These are phyloP conservation scores for Aspergillus haitiensis DNA, from an alignment of 495 filamentous ascomycete genomes.

Conservation along the genomic window DNA sequence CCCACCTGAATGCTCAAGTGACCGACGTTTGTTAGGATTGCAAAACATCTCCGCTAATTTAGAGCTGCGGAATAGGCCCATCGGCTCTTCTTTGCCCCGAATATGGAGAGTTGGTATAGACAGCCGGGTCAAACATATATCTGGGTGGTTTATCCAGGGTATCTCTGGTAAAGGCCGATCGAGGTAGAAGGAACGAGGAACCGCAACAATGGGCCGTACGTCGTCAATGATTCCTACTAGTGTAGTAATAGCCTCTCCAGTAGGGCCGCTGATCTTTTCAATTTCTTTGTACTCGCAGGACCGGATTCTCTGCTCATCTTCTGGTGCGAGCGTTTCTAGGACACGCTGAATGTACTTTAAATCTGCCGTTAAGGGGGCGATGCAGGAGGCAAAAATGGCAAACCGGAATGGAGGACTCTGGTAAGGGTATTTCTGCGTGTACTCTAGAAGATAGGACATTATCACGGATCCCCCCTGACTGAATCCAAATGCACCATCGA, in stretches of 20 bases:
- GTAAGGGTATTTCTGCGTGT: not conserved
- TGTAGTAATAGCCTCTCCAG: not conserved
- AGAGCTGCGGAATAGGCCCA: not conserved
- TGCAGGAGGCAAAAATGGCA: constrained; percentile 22
- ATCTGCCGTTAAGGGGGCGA: constrained; percentile 13
- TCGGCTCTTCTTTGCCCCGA: constrained; percentile 17
- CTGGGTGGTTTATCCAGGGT: constrained; percentile 12
- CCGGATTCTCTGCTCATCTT: constrained; percentile 2
- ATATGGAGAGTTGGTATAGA: constrained; percentile 27
- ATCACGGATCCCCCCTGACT: constrained; percentile 21
- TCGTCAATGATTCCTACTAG: not conserved
- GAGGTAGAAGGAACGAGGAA: constrained; percentile 6
- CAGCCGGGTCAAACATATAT: constrained; percentile 13
- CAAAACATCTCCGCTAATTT: too few species aligned
- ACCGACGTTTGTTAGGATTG: too few species aligned
- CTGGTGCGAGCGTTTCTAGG: constrained; percentile 4
- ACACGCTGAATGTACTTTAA: constrained; percentile 3
- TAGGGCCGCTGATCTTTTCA: constrained; percentile 6
- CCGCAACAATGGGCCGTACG: not conserved
- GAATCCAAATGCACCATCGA: constrained; percentile 27
- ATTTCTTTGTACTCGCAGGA: constrained; percentile 11
- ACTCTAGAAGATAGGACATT: constrained; percentile 21
- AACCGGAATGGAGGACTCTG: constrained; percentile 21
- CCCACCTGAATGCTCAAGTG: too few species aligned
- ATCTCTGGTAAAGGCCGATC: constrained; percentile 6